A percentile compares a stretch with the other conserved stretches of the same genome.
Conservation (phyloP, 441 rosid genomes). For the Mallotus japonicus region DNA sequence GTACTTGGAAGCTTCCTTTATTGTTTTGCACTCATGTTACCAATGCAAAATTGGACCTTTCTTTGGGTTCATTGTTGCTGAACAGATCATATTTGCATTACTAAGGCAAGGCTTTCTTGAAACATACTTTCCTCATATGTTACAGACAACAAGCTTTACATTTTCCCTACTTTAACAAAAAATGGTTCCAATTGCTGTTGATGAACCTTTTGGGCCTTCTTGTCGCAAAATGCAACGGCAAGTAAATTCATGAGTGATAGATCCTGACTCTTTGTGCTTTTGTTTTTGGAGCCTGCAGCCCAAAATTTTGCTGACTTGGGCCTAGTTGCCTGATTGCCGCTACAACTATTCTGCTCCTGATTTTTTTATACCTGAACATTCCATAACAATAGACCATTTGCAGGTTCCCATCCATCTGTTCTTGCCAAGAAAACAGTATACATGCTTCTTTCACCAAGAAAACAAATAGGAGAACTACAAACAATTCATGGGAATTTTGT, state of each 20-base stretch:
- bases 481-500: conserved; percentile 19
- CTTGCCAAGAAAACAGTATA: background rate
- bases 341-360: too few species aligned
- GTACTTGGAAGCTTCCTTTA: background rate
- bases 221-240: too few species aligned
- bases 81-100: background rate
- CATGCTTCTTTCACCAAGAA: background rate
- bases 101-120: background rate
- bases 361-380: background rate
- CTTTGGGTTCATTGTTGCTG: background rate
- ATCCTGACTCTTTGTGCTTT: too few species aligned
- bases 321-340: background rate
- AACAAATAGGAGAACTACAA: background rate
- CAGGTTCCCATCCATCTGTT: background rate
- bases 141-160: background rate
- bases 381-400: background rate
- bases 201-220: background rate
- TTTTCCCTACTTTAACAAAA: background rate
- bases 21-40: background rate
- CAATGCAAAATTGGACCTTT: background rate
- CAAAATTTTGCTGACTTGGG: background rate
- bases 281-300: background rate
- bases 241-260: too few species aligned
- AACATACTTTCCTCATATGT: background rate
- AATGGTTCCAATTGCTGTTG: background rate